A percentile compares a stretch with the other conserved stretches of the same genome.
phyloP scores from a whole-genome alignment of 192 early-diverging fungal genomes.

The Helicostylum pulchrum region DNA sequence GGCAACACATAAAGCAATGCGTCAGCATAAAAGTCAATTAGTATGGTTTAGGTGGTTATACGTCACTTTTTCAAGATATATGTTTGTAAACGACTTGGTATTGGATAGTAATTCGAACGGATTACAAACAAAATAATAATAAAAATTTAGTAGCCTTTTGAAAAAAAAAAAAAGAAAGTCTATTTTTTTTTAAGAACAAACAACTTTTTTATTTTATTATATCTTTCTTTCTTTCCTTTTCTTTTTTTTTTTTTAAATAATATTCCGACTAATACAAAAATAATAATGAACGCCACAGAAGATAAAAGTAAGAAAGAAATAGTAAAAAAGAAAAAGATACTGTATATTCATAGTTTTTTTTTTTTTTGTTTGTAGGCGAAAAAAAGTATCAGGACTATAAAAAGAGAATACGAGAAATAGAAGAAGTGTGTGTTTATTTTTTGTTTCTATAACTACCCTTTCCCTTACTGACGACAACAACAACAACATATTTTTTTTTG shows the following conservation, averaged over 20 bases:
- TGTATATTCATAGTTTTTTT: background rate
- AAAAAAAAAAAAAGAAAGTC: background rate
- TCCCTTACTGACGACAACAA: background rate
- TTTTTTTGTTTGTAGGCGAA: background rate
- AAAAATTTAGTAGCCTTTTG: background rate
- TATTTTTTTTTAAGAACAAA: background rate
- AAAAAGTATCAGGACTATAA: slow-evolving; percentile 12
- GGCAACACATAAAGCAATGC: slow-evolving; percentile 67
- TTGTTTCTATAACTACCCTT: background rate
- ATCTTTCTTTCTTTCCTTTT: slow-evolving; percentile 2
- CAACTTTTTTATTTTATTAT: slow-evolving; percentile 8
- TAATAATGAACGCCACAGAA: background rate
- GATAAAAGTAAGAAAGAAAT: background rate
- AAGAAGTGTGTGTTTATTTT: slow-evolving; percentile 36
- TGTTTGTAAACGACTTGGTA: slow-evolving; percentile 73
- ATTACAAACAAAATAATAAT: background rate
- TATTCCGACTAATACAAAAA: background rate
- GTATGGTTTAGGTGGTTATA: slow-evolving; percentile 93
- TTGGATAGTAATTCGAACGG: background rate
- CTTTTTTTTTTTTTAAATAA: background rate
- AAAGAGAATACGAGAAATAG: slow-evolving; percentile 47
- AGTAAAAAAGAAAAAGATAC: background rate
- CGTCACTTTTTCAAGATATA: slow-evolving; percentile 83
- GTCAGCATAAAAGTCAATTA: slow-evolving; percentile 79
- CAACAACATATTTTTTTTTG: too few relatives aligned